These are phyloP conservation scores for Heterobasidion annosum DNA, from an alignment of 1,284 basidiomycete genomes.

Conservation along the genomic window DNA sequence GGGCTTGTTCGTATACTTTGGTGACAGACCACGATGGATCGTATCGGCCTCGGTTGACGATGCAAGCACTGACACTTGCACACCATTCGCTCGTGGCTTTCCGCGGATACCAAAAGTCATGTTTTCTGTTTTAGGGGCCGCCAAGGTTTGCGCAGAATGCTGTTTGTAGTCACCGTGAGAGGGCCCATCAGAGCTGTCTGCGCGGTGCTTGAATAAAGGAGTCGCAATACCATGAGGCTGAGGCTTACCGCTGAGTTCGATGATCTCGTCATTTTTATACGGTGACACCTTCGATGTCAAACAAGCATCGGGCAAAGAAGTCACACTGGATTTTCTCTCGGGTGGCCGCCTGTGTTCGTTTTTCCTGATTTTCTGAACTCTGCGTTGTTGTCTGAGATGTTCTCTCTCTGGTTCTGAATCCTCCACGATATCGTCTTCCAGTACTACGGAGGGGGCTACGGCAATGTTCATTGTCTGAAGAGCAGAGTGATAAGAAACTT, in stretches of 20 bases:
- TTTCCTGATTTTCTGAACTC: constrained; percentile 12
- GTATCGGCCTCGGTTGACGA: background rate
- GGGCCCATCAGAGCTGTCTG: too few relatives aligned
- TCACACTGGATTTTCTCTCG: too few relatives aligned
- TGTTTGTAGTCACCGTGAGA: too few relatives aligned
- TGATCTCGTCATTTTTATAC: background rate
- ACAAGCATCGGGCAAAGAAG: background rate
- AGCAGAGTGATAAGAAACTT: background rate
- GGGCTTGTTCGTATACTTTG: background rate
- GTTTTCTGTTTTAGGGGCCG: too few relatives aligned
- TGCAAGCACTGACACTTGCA: background rate
- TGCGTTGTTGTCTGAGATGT: constrained; percentile 23
- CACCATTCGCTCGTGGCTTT: too few relatives aligned
- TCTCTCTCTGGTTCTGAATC: constrained; percentile 66
- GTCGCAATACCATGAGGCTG: too few relatives aligned
- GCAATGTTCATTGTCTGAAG: background rate
- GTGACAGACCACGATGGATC: background rate
- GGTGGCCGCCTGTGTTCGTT: background rate
- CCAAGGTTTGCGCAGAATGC: too few relatives aligned
- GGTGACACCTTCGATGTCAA: background rate
- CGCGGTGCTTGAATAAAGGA: background rate
- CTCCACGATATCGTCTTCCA: constrained; percentile 33
- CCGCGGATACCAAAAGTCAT: too few relatives aligned
- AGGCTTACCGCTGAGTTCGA: constrained; percentile 4
- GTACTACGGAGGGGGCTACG: too few relatives aligned